phyloP scores from a whole-genome alignment of 495 filamentous ascomycete species.

The Pyrenopolyporus hunteri region DNA sequence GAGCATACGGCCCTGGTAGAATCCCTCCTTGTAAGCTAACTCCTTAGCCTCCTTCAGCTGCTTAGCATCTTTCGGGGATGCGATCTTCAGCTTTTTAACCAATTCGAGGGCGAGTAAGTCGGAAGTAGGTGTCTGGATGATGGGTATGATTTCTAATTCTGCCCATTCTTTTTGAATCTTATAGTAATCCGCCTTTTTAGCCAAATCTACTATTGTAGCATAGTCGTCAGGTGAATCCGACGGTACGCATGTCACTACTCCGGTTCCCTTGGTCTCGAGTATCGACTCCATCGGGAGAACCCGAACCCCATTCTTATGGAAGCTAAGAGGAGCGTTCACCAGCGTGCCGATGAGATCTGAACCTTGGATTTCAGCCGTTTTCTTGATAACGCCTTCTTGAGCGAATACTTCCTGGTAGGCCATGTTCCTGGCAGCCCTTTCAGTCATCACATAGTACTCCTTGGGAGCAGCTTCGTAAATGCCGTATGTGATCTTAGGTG shows the following conservation, averaged over 20 bases:
- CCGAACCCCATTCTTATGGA: slow-evolving; percentile 76
- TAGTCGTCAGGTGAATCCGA: slow-evolving; percentile 97
- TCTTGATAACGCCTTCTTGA: slow-evolving; percentile 73
- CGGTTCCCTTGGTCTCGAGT: slow-evolving; percentile 90
- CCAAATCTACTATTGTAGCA: slow-evolving; percentile 83
- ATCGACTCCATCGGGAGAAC: slow-evolving; percentile 96
- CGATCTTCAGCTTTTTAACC: slow-evolving; percentile 93
- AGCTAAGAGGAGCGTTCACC: slow-evolving; percentile 87
- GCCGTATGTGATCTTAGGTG: slow-evolving; percentile 88
- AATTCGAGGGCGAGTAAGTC: slow-evolving; percentile 81
- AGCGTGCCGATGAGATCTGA: slow-evolving; percentile 84
- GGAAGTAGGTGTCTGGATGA: slow-evolving; percentile 88
- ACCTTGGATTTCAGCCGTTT: slow-evolving; percentile 73
- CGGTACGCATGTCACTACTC: slow-evolving; percentile 93
- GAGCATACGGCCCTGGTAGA: slow-evolving; percentile 92
- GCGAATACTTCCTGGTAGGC: slow-evolving; percentile 89
- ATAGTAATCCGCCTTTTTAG: slow-evolving; percentile 97
- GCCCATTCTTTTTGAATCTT: slow-evolving; percentile 97
- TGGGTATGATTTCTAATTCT: slow-evolving; percentile 80
- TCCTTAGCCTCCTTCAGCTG: slow-evolving; percentile 94
- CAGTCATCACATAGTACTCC: slow-evolving; percentile 85
- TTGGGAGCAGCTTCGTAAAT: slow-evolving; percentile 83
- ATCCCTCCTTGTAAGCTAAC: slow-evolving; percentile 95
- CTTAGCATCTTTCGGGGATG: slow-evolving; percentile 90
- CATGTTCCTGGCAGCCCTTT: slow-evolving; percentile 93